Percentiles rank a stretch among this genome's conserved stretches.
These are phyloP conservation scores for Rutstroemia sydowiana DNA, from an alignment of 2,329 filamentous ascomycete genomes.

Conservation along the genomic window DNA sequence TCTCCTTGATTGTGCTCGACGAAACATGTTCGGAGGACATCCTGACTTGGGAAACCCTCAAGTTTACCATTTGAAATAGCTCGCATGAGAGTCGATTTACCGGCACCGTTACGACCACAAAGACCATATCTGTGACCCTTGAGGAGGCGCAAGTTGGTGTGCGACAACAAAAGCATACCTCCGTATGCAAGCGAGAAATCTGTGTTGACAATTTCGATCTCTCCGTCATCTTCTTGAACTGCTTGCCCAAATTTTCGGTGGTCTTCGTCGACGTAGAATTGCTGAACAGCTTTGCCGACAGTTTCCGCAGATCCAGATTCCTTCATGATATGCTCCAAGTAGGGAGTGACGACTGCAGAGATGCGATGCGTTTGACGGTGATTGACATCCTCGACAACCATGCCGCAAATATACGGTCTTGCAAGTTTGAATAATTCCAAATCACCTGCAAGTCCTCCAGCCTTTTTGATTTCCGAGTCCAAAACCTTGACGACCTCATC, in stretches of 20 bases:
- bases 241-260: constrained; percentile 79
- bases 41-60: constrained; percentile 90
- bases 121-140: constrained; percentile 97
- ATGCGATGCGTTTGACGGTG: constrained; percentile 73
- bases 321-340: constrained; percentile 64
- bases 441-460: constrained; percentile 54
- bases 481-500: constrained; percentile 71
- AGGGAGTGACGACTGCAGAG: constrained; percentile 59
- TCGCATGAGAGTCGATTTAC: constrained; percentile 98
- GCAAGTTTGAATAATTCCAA: constrained; percentile 59
- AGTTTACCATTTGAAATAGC: constrained; percentile 93
- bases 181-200: constrained; percentile 97
- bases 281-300: constrained; percentile 66
- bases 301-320: constrained; percentile 51
- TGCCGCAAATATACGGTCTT: constrained; percentile 69
- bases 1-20: constrained; percentile 99
- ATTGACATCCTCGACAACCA: constrained; percentile 85
- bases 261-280: constrained; percentile 76
- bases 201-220: constrained; percentile 94
- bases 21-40: constrained; percentile 90
- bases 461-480: constrained; percentile 67
- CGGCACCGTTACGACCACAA: constrained; percentile 92
- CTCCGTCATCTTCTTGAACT: constrained; percentile 81
- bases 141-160: constrained; percentile 88
- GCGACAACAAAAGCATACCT: constrained; percentile 91